Evolutionary conservation across 208 protist species (phyloP).

Genomic region (Crithidia acanthocephali): DNA sequence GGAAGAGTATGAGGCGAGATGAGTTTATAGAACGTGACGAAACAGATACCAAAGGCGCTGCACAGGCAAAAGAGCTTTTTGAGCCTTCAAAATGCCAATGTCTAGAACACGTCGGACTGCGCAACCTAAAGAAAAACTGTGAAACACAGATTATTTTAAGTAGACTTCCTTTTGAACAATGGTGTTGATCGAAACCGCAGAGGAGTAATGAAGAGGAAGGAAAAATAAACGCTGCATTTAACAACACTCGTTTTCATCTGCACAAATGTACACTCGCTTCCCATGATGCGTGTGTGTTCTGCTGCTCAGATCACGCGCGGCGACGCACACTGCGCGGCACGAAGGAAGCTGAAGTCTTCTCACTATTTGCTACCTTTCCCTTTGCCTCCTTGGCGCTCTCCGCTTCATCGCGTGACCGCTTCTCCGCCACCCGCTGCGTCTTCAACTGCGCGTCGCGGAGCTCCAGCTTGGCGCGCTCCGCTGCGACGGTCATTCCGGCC

Average conservation of each 20-base stretch:
- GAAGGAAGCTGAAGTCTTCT: constrained; percentile 35
- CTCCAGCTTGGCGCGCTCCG: constrained; percentile 58
- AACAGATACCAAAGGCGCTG: constrained; percentile 4
- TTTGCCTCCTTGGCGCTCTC: neutral
- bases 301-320: constrained; percentile 34
- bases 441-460: constrained; percentile 45
- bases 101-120: no score
- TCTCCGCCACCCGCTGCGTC: constrained; percentile 30
- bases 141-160: neutral
- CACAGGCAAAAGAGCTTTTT: no score
- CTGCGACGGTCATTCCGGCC: constrained; percentile 52
- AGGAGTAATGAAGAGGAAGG: no score
- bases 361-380: neutral
- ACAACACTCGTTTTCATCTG: no score
- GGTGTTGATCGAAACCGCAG: no score
- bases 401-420: constrained; percentile 22
- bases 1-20: neutral
- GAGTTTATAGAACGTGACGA: neutral
- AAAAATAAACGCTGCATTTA: no score
- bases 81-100: no score
- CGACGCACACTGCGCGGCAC: constrained; percentile 59
- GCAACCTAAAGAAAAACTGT: no score
- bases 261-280: no score
- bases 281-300: no score
- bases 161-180: no score